Conservation (phyloP, 1,139 yeast genomes). For the Kurtzmaniella quercitrusa region DNA sequence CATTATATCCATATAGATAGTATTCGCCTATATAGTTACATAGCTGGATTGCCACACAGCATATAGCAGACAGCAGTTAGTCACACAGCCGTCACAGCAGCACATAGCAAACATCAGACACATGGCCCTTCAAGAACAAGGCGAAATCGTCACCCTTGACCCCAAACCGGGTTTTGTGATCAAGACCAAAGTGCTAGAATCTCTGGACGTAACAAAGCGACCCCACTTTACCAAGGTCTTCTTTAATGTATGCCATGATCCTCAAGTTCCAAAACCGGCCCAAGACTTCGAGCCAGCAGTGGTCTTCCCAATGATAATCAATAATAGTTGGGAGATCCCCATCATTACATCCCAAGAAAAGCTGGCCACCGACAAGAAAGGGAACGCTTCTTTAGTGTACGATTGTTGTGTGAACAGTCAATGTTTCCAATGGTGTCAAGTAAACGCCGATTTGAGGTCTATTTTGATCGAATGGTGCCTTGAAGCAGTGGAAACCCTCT, state of each 20-base stretch:
- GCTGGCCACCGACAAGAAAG: conserved; percentile 65
- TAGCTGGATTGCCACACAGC: too few relatives aligned
- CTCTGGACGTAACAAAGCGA: conserved; percentile 19
- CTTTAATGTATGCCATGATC: conserved; percentile 68
- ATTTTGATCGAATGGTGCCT: conserved; percentile 60
- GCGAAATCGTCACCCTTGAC: conserved; percentile 17
- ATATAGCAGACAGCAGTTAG: too few relatives aligned
- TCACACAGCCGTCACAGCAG: too few relatives aligned
- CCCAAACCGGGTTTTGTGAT: conserved; percentile 66
- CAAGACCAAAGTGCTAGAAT: conserved; percentile 48
- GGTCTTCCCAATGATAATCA: conserved; percentile 63
- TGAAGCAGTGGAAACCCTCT: conserved; percentile 59
- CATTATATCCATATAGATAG: too few relatives aligned
- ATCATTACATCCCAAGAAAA: conserved; percentile 58
- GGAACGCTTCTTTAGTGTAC: conserved; percentile 56
- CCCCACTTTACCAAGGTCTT: conserved; percentile 60
- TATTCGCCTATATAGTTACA: too few relatives aligned
- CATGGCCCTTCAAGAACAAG: conserved; percentile 16
- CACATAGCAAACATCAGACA: too few relatives aligned
- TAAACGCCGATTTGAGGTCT: conserved; percentile 45
- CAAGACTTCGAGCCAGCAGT: conserved; percentile 50
- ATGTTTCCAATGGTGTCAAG: conserved; percentile 59
- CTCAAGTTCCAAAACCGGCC: conserved; percentile 52
- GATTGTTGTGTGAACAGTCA: conserved; percentile 70
- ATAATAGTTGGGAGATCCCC: conserved; percentile 83